Evolutionary conservation across 257 asterid species (phyloP), one percentile per base, ranked within the genome.

Genomic region (Solanum arcanum): DNA sequence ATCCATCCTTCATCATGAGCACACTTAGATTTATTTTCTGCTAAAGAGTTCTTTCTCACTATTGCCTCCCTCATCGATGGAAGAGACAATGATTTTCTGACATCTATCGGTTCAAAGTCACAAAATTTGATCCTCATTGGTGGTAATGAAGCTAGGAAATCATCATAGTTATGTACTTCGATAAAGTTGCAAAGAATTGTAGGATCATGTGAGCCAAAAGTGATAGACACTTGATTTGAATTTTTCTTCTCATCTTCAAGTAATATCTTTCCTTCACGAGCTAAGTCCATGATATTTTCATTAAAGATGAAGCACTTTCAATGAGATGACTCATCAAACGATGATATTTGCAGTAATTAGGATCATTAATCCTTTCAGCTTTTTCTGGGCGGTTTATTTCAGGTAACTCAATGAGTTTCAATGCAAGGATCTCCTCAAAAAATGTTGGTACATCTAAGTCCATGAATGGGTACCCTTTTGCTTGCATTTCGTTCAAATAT

Each of bases 101-200:
- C 35, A 64, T 25, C 2, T 1, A 64, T 64, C 1, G 9, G 35
- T 11, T 64, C 3, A 12, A 64, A 64, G 72, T 25, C 72, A 64
- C 9, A 4, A 11, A 64, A 64, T 64, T 64, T 64, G 0, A 64
- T 64, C 18, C 2, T 12, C 18, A 10, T 64, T n/a, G 18, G 9
- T 10, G 35, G 9, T 25, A 15, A n/a, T 64, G 2, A 0, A 8
- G 18, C 18, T 0, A 12, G 18, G 9, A 64, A 4, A 12, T 64
- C 35, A n/a, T 25, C 33, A 5, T 3, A 64, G 0, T 5, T 25
- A n/a, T 64, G 35, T n/a, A n/a, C 4, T 64, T 64, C 9, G 4
- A n/a, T n/a, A 60, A 60, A 23, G 69, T 60, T 60, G 13, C 69
- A 60, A 60, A 23, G 69, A 60, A 60, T 3, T 60, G 12, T 60